These are phyloP conservation scores for Cryptococcus wingfieldii DNA, from an alignment of 1,284 basidiomycete genomes.

Conservation along the genomic window DNA sequence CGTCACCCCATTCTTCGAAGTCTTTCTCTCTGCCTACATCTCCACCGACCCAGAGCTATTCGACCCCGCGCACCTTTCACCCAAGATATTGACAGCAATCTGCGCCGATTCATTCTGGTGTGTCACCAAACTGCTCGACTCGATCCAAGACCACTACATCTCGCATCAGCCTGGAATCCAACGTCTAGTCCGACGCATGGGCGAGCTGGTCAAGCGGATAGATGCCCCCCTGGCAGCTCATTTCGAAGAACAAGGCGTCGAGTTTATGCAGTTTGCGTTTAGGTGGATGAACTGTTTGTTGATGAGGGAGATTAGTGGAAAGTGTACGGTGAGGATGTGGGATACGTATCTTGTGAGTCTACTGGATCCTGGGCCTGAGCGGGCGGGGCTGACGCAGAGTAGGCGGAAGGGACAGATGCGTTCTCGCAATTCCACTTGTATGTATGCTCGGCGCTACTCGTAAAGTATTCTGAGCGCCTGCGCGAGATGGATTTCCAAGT, in stretches of 20 bases:
- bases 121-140: constrained; percentile 83
- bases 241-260: constrained; percentile 81
- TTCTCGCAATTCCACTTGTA: constrained; percentile 97
- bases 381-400: too few relatives aligned
- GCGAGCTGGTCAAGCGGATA: constrained; percentile 83
- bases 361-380: not conserved
- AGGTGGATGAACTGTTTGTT: constrained; percentile 97
- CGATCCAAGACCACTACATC: constrained; percentile 97
- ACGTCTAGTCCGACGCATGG: constrained; percentile 83
- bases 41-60: constrained; percentile 83
- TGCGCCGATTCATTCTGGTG: constrained; percentile 98
- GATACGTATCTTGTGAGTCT: constrained; percentile 85
- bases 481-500: constrained; percentile 96
- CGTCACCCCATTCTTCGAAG: constrained; percentile 22
- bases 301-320: constrained; percentile 92
- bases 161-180: constrained; percentile 92
- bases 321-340: constrained; percentile 97
- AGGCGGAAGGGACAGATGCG: constrained; percentile 91
- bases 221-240: constrained; percentile 79
- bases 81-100: constrained; percentile 67
- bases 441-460: constrained; percentile 90
- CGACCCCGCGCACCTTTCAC: constrained; percentile 70
- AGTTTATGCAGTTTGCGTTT: constrained; percentile 98
- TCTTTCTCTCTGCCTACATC: constrained; percentile 68
- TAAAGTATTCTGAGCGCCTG: constrained; percentile 84